phyloP scores from a whole-genome alignment of 2,329 filamentous ascomycete genomes.

The Onygena corvina region DNA sequence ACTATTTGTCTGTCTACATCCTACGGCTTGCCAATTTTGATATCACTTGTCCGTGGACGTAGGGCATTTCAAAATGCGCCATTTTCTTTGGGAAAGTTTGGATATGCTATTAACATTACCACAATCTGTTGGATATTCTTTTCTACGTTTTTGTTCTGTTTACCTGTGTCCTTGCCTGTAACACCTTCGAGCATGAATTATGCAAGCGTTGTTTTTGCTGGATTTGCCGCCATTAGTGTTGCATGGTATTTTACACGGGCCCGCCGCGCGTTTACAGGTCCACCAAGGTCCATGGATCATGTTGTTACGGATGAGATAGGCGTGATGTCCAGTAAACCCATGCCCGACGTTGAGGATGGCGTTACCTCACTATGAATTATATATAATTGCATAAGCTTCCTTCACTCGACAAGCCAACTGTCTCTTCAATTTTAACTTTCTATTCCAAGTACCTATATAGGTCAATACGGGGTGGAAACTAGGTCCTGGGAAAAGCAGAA shows the following conservation, averaged over 20 bases:
- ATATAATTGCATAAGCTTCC: too few species aligned
- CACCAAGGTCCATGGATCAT: conserved; percentile 29
- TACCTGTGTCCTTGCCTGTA: conserved; percentile 54
- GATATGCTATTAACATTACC: conserved; percentile 54
- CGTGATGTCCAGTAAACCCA: conserved; percentile 24
- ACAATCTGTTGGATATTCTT: conserved; percentile 61
- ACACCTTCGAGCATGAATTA: conserved; percentile 52
- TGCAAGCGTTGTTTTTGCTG: conserved; percentile 53
- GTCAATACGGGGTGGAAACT: too few species aligned
- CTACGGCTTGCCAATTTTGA: conserved; percentile 63
- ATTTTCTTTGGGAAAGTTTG: conserved; percentile 58
- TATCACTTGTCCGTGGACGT: conserved; percentile 56
- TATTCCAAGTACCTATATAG: too few species aligned
- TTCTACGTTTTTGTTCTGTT: conserved; percentile 61
- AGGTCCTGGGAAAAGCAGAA: too few species aligned
- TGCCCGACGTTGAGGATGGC: conserved; percentile 26
- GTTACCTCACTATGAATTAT: not conserved
- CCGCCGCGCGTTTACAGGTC: conserved; percentile 52
- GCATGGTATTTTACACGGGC: conserved; percentile 53
- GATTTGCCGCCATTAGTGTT: conserved; percentile 48
- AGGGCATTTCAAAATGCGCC: conserved; percentile 52
- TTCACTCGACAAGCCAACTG: too few species aligned
- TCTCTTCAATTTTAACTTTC: too few species aligned
- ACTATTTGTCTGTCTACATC: conserved; percentile 66
- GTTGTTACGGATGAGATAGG: conserved; percentile 18